Evolutionary conservation across 305 asterid species (phyloP), one percentile per base, ranked within the genome.

Genomic region (Withania somnifera): DNA sequence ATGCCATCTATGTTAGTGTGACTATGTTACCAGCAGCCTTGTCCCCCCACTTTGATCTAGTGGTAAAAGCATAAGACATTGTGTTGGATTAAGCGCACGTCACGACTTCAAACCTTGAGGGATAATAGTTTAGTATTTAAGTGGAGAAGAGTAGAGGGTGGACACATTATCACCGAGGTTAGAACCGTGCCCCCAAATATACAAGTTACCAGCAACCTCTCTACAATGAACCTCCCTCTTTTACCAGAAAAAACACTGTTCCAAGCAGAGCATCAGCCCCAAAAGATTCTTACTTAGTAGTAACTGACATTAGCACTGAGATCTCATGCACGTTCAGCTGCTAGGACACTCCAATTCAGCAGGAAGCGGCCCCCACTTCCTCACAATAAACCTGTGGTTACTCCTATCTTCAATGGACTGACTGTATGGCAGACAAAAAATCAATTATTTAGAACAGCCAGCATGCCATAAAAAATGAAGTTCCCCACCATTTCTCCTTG

Each of bases 361-460:
- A 26, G 61, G 80, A 75, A 26, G 61, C 7, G 22, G 10, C 45
- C 80, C 80, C 22, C 42, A 60, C 45, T 75, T 73, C 20, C 78
- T 45, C 79, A 47, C 9, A 45, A 73, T 47, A 24, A 73, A 47
- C 79, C 42, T 40, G 78, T 69, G 78, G 32, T 40, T 69, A 40
- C 56, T 69, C 34, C 78, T 50, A 50, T 73, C 45, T 73, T 75
- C 80, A 50, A 75, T 50, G 80, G 63, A 45, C 79, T 1, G 61
- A 51, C 47, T 5, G 61, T 75, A 75, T 75, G 80, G 80, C 63
- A 75, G 80, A 75, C 63, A 75, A 28, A 61, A 75, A 50, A 50
- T 9, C 80, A 75, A 75, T 75, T 26, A 26, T 75, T 51, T 28
- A 75, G 80, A 28, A 28, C 47, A 75, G 47, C 63, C 80, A 75